These are phyloP conservation scores for Singerocomus rubriflavus DNA, from an alignment of 1,284 basidiomycete genomes.

Conservation along the genomic window DNA sequence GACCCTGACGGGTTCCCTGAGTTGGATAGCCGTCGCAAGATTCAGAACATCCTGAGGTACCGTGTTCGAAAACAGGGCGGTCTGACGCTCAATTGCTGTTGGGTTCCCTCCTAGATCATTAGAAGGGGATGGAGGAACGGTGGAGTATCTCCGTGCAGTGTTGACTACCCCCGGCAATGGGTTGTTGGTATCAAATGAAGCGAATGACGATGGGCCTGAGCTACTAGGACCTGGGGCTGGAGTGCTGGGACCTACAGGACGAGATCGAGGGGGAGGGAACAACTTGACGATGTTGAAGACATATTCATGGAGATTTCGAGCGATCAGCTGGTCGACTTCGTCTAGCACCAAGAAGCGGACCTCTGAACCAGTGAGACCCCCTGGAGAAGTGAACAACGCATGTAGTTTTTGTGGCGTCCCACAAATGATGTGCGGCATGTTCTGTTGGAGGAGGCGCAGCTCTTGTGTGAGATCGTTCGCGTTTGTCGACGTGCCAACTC, in stretches of 20 bases:
- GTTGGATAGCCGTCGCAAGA: slow-evolving; percentile 82
- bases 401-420: slow-evolving; percentile 96
- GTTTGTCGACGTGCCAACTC: slow-evolving; percentile 73
- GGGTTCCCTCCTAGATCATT: slow-evolving; percentile 34
- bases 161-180: slow-evolving; percentile 47
- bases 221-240: slow-evolving; percentile 39
- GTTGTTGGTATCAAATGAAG: slow-evolving; percentile 50
- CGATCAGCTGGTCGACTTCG: slow-evolving; percentile 97
- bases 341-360: slow-evolving; percentile 93
- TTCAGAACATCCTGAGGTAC: slow-evolving; percentile 94
- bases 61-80: slow-evolving; percentile 93
- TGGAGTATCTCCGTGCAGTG: slow-evolving; percentile 57
- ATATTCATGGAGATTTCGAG: slow-evolving; percentile 92
- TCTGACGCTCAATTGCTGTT: slow-evolving; percentile 77
- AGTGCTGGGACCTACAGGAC: slow-evolving; percentile 46
- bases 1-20: slow-evolving; percentile 93
- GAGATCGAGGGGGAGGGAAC: slow-evolving; percentile 80
- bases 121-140: slow-evolving; percentile 46
- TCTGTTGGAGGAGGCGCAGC: slow-evolving; percentile 82
- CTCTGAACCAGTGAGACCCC: slow-evolving; percentile 74
- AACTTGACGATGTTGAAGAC: slow-evolving; percentile 91
- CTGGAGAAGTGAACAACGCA: slow-evolving; percentile 83
- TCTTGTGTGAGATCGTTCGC: slow-evolving; percentile 71
- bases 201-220: slow-evolving; percentile 40
- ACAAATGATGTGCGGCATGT: slow-evolving; percentile 91